Evolutionary conservation across 2,329 filamentous ascomycete species (phyloP), one percentile per base, ranked within the genome.

Genomic region (Cercospora berteroae): DNA sequence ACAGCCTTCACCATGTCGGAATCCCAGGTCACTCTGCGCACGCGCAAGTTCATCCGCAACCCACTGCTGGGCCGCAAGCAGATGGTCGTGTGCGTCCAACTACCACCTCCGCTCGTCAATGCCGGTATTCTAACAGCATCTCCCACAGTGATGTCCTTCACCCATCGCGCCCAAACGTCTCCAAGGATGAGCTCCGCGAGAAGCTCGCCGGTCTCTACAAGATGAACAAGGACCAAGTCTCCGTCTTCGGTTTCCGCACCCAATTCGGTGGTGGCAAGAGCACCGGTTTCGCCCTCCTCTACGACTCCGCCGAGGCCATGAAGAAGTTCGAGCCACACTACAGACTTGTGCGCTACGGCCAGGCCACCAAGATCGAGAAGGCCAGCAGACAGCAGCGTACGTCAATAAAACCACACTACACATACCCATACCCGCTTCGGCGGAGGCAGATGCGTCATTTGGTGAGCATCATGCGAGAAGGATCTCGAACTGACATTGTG

Each of bases 31-130:
- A 85, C 83, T 74, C 77, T 85, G 80, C 83, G 95, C 87, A 99
- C 95, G 85, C 94, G 95, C 92, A 98, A 98, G 89, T 99, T 99
- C 92, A 96, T 98, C 87, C 93, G 94, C 88, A 99, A 99, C 90
- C 92, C 95, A 84, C 93, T 99, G 81, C 90, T 99, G 82, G 93
- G 91, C 83, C 92, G 94, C 84, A 97, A 96, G 89, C 94, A 98
- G 90, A 97, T 98, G 93, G 94, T 97, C 86, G 92, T 97, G 94
- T 97, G 74, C 75, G 78, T 79, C 25, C 52, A 62, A 50, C 25
- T 33, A n/a, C 36, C 36, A 42, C 36, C 59, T 36, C 58, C 55
- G 44, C 64, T 31, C 64, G 27, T 60, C 48, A 18, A 31, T 16
- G 27, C 55, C 27, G 9, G 18, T 13, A 50, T 71, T 71, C 74